Evolutionary conservation across 495 filamentous ascomycete genomes (phyloP), one percentile per base, ranked within the genome.

Genomic region (Neurospora cerealis): DNA sequence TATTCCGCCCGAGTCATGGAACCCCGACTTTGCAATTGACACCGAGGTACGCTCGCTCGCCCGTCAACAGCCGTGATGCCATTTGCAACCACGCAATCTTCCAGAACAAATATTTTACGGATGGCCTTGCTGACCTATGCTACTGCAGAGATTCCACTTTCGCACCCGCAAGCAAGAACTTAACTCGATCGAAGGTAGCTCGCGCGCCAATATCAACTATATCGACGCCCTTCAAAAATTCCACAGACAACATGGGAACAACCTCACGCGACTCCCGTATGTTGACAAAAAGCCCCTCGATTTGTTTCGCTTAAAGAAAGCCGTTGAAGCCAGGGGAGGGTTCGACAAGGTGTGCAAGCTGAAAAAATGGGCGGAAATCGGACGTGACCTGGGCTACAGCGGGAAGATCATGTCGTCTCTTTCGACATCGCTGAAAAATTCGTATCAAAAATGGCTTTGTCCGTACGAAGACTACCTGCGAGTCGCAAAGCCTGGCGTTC

Each of bases 331-430:
- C 46, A 89, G 95, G 60, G 96, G 96, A 38, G 96, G 96, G 0
- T 99, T 99, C 77, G 94, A 97, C 46, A 90, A 91, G 75, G 96
- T 99, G 44, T 98, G 96, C 86, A 98, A 97, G 83, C 87, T 90
- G 70, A 99, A 99, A 82, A 98, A 97, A 85, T 99, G 96, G 96
- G 96, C 96, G 0, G 96, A 99, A 81, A 98, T 99, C 75, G 96
- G 96, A 41, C 91, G 96, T 79, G 95, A 98, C 81, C 84, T 99
- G 24, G 96, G 96, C 71, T 99, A 99, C 83, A 98, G 96, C 79
- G 96, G 96, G 79, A 99, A 99, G 83, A 99, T 99, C 76, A 99
- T 99, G 96, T 98, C 96, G 0, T 98, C 96, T n/a, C 83, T 99
- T 54, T 99, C 96, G 13, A 99, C 96, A 1, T 98, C 96, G 28